A percentile compares a stretch with the other conserved stretches of the same genome.
phyloP scores from a whole-genome alignment of 2,329 filamentous ascomycete genomes.

The Lasiodiplodia theobromae region DNA sequence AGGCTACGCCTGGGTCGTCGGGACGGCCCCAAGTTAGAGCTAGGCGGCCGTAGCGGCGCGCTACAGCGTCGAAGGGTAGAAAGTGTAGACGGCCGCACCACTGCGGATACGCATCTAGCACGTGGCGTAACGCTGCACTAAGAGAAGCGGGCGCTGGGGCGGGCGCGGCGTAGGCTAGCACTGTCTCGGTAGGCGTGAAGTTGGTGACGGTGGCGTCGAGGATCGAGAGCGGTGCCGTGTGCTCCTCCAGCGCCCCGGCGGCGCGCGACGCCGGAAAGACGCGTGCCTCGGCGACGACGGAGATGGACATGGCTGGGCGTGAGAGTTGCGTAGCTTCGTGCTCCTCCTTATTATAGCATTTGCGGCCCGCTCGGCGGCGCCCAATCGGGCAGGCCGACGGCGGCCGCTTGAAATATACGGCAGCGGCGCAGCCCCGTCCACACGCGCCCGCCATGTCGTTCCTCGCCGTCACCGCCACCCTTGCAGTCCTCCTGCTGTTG shows the following conservation, averaged over 20 bases:
- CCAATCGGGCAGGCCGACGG: background rate
- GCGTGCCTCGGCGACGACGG: background rate
- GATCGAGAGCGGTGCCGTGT: constrained; percentile 14
- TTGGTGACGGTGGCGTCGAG: constrained; percentile 36
- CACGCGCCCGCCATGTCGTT: background rate
- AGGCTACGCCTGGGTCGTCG: constrained; percentile 25
- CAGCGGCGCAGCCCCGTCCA: background rate
- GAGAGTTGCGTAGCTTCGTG: too few relatives aligned
- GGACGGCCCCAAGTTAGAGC: constrained; percentile 13
- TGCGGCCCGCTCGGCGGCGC: background rate
- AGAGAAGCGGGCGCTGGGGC: background rate
- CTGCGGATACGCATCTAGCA: constrained; percentile 20
- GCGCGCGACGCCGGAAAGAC: background rate
- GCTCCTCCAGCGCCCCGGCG: background rate
- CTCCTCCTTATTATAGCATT: too few relatives aligned
- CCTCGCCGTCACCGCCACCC: background rate
- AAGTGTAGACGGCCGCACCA: constrained; percentile 17
- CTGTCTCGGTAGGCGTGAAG: constrained; percentile 21
- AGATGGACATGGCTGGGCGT: background rate
- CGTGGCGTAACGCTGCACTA: background rate
- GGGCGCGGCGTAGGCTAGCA: constrained; percentile 16
- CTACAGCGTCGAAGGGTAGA: background rate
- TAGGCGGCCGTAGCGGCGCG: constrained; percentile 12
- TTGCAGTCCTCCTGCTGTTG: background rate
- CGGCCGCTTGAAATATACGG: background rate